Conservation (phyloP, 75 land plant genomes). For the Sequoiadendron giganteum region DNA sequence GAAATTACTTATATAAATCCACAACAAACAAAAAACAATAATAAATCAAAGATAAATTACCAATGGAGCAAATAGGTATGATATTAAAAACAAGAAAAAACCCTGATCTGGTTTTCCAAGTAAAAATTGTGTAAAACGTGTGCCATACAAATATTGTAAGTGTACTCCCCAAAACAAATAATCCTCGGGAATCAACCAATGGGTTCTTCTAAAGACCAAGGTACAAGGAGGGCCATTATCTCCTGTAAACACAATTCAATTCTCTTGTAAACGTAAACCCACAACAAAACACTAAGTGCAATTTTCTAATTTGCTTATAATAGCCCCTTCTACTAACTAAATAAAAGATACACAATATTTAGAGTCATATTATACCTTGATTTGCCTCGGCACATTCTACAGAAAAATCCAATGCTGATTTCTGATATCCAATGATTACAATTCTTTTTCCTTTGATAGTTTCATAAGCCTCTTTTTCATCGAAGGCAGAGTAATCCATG, state of each 20-base stretch:
- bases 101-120: conserved; percentile 59
- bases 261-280: background rate
- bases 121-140: conserved; percentile 57
- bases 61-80: conserved; percentile 45
- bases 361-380: conserved; percentile 46
- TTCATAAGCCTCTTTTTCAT: conserved; percentile 25
- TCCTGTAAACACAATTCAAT: conserved; percentile 22
- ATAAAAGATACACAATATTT: background rate
- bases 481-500: conserved; percentile 65
- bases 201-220: conserved; percentile 62
- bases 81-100: conserved; percentile 21
- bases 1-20: background rate
- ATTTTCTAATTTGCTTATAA: background rate
- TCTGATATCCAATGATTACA: conserved; percentile 64
- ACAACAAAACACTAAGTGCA: background rate
- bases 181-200: conserved; percentile 63
- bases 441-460: conserved; percentile 63
- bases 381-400: conserved; percentile 74
- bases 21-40: background rate
- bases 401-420: conserved; percentile 79
- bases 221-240: conserved; percentile 70
- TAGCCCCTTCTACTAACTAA: background rate
- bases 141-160: conserved; percentile 47
- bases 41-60: conserved; percentile 18
- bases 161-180: conserved; percentile 56